Percentiles rank a stretch among this genome's conserved stretches.
phyloP scores from a whole-genome alignment of 345 rosid species.

The Draba incana region DNA sequence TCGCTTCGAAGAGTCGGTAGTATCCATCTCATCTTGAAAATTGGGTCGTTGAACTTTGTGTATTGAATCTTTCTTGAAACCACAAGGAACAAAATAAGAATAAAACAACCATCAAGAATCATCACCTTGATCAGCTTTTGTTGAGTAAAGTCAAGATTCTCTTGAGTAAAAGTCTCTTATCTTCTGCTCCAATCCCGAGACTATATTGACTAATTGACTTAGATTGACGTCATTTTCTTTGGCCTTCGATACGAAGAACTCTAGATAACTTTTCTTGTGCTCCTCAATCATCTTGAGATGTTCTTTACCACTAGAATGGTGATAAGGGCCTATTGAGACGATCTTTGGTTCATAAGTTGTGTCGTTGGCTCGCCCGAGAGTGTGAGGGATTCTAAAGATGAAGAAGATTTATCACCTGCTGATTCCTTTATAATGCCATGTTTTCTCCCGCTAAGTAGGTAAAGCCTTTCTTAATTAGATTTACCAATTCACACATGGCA shows the following conservation, averaged over 20 bases:
- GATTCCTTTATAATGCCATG: too few relatives aligned
- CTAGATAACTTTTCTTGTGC: slow-evolving; percentile 51
- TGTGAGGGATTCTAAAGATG: slow-evolving; percentile 57
- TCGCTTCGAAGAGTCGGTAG: slow-evolving; percentile 30
- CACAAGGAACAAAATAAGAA: slow-evolving; percentile 52
- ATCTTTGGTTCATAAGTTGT: slow-evolving; percentile 51
- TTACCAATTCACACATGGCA: not conserved
- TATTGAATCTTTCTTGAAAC: slow-evolving; percentile 40
- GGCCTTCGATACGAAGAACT: slow-evolving; percentile 31
- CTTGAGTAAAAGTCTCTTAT: slow-evolving; percentile 49
- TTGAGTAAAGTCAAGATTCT: slow-evolving; percentile 11
- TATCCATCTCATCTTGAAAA: slow-evolving; percentile 54
- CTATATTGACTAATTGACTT: slow-evolving; percentile 1
- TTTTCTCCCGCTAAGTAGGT: too few relatives aligned
- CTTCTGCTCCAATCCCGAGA: slow-evolving; percentile 16
- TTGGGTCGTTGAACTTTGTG: slow-evolving; percentile 48
- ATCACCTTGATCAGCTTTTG: slow-evolving; percentile 45
- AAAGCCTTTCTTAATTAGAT: not conserved
- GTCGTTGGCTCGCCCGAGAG: slow-evolving; percentile 37
- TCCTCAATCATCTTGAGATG: slow-evolving; percentile 51
- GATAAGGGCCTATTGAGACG: slow-evolving; percentile 56
- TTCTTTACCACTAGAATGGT: slow-evolving; percentile 35
- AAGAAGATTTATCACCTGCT: slow-evolving; percentile 45
- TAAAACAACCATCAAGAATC: slow-evolving; percentile 63
- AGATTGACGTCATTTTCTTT: slow-evolving; percentile 4